Base-by-base conservation (phyloP, 1,284 basidiomycete species). In the Schizophyllum commune region DNA sequence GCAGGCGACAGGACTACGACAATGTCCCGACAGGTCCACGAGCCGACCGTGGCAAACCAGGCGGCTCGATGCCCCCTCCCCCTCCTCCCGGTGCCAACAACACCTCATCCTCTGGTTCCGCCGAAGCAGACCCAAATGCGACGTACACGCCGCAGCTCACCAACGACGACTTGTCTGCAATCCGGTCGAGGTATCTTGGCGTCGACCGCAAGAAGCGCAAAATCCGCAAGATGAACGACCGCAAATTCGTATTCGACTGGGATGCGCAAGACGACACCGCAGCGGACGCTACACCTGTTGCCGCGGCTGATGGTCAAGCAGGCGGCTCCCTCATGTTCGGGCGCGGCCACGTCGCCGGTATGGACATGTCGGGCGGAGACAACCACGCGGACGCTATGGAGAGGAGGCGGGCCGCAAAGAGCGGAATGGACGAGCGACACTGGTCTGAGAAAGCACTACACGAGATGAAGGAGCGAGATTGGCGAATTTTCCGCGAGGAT, bases 241-340 rank as follows among this genome's bases (percentile, higher is more conserved):
- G 94, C 73, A 96, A 96, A 74, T 94, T 98, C 72, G 89, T 96
- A n/a, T 99, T 99, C 70, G 96, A 98, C 72, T 98, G 96, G 96
- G 95, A 94, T 69, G 88, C 88, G 57, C 89, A 89, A 70, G 95
- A 98, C 69, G 95, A 98, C 72, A 97, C 95, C 15, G 87, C 88
- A 68, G 78, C 83, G 7, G 82, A 83, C 58, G 84, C 89, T 70
- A 83, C 86, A 20, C 83, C 84, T 32, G 75, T 83, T 22, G 82
- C 84, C 21, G 81, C 83, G 5, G 87, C 85, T 1, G 80, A 79
- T 56, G 83, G 83, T 58, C 78, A 86, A n/a, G 89, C 90, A 67
- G 89, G 90, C 17, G 90, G 91, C 1, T 88, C 89, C 67, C 83
- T 92, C 34, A 93, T 92, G 88, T 92, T 92, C 75, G 92, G 92